Evolutionary conservation across 129 eudicot genomes (phyloP).

Genomic region (Oenanthe sinensis): DNA sequence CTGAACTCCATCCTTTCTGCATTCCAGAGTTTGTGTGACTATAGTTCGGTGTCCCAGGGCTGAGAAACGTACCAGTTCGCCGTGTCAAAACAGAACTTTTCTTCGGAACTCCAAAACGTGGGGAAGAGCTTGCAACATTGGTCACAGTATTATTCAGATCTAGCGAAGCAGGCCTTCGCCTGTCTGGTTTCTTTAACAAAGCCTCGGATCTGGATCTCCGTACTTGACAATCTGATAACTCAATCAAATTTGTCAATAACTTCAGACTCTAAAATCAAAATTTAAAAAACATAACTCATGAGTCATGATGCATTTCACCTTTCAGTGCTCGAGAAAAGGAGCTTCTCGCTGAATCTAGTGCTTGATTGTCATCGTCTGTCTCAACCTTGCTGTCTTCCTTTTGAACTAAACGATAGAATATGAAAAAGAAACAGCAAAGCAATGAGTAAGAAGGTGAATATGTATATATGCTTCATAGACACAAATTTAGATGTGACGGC

Average conservation of each 20-base stretch:
- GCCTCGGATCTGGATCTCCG: slow-evolving; percentile 55
- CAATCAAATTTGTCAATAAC: neutral
- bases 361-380: slow-evolving; percentile 46
- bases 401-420: slow-evolving; percentile 27
- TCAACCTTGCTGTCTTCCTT: slow-evolving; percentile 47
- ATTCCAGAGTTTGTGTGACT: slow-evolving; percentile 34
- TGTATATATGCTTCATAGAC: neutral
- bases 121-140: slow-evolving; percentile 48
- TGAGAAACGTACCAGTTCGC: slow-evolving; percentile 43
- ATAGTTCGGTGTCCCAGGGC: slow-evolving; percentile 74
- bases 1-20: slow-evolving; percentile 92
- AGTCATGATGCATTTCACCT: slow-evolving; percentile 36
- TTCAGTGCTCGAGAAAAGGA: slow-evolving; percentile 89
- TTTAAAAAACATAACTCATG: neutral
- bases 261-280: neutral
- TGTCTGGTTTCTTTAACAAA: slow-evolving; percentile 37
- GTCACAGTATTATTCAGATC: slow-evolving; percentile 49
- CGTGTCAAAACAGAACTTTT: slow-evolving; percentile 34
- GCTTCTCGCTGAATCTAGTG: slow-evolving; percentile 74
- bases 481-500: neutral
- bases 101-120: slow-evolving; percentile 48
- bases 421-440: neutral
- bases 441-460: slow-evolving; percentile 16
- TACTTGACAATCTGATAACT: slow-evolving; percentile 57
- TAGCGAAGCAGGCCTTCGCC: slow-evolving; percentile 62